Conservation (phyloP, 305 asterid species). For the Plantago rigida region DNA sequence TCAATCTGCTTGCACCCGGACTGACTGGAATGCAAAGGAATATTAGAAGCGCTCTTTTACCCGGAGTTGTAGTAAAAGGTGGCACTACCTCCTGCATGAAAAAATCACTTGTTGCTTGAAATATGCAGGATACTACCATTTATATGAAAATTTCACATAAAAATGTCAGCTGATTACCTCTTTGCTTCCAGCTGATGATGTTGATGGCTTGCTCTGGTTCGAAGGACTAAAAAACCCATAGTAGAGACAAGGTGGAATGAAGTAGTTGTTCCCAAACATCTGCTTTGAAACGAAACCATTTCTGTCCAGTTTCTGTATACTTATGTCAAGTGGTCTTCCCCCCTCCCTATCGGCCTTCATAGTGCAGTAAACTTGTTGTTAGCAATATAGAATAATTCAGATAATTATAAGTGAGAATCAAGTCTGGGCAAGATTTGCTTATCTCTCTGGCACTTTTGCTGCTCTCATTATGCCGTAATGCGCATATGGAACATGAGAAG, state of each 20-base stretch:
- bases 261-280: constrained; percentile 36
- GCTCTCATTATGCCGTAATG: constrained; percentile 65
- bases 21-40: constrained; percentile 81
- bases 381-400: constrained; percentile 25
- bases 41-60: constrained; percentile 40
- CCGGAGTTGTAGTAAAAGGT: constrained; percentile 24
- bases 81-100: constrained; percentile 38
- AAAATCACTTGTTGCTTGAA: not conserved
- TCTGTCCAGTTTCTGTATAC: constrained; percentile 38
- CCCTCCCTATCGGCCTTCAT: constrained; percentile 90
- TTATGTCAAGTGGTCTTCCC: constrained; percentile 66
- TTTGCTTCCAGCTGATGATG: constrained; percentile 34
- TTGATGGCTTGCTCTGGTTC: constrained; percentile 29
- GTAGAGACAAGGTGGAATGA: constrained; percentile 66
- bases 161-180: constrained; percentile 35
- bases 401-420: constrained; percentile 8
- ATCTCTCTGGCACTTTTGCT: constrained; percentile 58
- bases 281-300: constrained; percentile 53
- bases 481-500: constrained; percentile 84
- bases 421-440: constrained; percentile 37
- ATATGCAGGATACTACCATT: not conserved
- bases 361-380: constrained; percentile 50
- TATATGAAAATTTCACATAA: not conserved
- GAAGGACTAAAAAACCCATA: constrained; percentile 40
- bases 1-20: constrained; percentile 83